Conservation (phyloP, 768 basidiomycete genomes). For the Termitomyces sp. region DNA sequence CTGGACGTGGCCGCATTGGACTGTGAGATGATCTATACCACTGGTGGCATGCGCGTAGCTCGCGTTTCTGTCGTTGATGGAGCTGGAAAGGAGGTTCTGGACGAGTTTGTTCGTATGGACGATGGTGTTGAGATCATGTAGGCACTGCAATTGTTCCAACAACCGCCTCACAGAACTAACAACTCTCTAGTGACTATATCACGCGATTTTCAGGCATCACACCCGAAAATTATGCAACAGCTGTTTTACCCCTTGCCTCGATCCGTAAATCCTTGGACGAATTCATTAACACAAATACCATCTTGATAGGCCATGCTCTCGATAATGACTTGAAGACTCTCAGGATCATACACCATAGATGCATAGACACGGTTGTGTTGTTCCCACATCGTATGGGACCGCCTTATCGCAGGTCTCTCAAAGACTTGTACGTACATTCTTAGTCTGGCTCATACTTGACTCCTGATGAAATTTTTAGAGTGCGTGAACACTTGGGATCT, state of each 20-base stretch:
- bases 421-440: constrained; percentile 62
- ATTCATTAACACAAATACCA: constrained; percentile 75
- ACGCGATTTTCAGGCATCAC: constrained; percentile 88
- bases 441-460: neutral
- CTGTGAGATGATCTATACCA: constrained; percentile 97
- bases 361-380: constrained; percentile 84
- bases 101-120: constrained; percentile 80
- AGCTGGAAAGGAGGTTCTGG: constrained; percentile 69
- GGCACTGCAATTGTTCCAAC: constrained; percentile 43
- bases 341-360: constrained; percentile 78
- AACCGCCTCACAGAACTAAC: neutral
- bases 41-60: constrained; percentile 87
- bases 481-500: constrained; percentile 75
- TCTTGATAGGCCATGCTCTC: constrained; percentile 86
- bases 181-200: constrained; percentile 71
- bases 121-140: constrained; percentile 77
- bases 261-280: constrained; percentile 67
- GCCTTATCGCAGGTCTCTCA: constrained; percentile 79
- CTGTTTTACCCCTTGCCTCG: constrained; percentile 61
- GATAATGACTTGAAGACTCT: constrained; percentile 95
- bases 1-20: constrained; percentile 87
- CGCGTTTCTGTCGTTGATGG: constrained; percentile 88
- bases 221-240: constrained; percentile 52
- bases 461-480: constrained; percentile 41
- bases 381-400: constrained; percentile 76